Evolutionary conservation across 192 early-diverging fungal species (phyloP).

Genomic region (Coemansia sp.): DNA sequence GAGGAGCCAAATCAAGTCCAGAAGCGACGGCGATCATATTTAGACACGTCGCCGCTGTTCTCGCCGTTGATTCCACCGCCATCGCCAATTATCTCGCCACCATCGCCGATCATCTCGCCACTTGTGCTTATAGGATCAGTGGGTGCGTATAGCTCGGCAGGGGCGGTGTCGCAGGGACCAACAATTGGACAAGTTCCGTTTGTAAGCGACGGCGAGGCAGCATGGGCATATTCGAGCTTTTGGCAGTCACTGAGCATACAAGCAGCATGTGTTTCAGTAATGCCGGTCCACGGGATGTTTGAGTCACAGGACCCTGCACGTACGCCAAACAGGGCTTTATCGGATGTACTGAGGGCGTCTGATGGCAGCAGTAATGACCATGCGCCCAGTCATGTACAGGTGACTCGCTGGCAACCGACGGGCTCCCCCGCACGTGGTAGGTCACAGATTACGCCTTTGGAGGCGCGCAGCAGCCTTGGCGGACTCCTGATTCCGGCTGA

Average conservation of each 20-base stretch:
- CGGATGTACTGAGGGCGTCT: neutral
- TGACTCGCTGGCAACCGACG: too few relatives aligned
- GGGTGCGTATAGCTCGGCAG: constrained; percentile 4
- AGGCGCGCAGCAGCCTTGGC: constrained; percentile 2
- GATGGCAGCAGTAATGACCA: neutral
- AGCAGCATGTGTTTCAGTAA: constrained; percentile 9
- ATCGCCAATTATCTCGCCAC: neutral
- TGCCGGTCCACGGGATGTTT: constrained; percentile 19
- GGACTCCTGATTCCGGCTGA: constrained; percentile 15
- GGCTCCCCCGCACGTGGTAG: neutral
- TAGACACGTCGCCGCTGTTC: too few relatives aligned
- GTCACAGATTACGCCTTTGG: neutral
- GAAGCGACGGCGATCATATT: too few relatives aligned
- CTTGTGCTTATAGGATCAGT: neutral
- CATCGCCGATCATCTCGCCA: neutral
- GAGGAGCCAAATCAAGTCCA: too few relatives aligned
- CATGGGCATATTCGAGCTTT: constrained; percentile 15
- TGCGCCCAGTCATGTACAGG: neutral
- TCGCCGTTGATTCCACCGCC: neutral
- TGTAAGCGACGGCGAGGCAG: constrained; percentile 16
- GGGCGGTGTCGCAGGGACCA: neutral
- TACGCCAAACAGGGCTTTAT: neutral
- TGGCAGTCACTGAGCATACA: constrained; percentile 31
- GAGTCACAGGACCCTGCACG: neutral
- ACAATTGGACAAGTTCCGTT: constrained; percentile 22